Percentiles rank a stretch among this genome's conserved stretches.
Evolutionary conservation across 441 rosid species (phyloP).

Genomic region (Kokia cookei): DNA sequence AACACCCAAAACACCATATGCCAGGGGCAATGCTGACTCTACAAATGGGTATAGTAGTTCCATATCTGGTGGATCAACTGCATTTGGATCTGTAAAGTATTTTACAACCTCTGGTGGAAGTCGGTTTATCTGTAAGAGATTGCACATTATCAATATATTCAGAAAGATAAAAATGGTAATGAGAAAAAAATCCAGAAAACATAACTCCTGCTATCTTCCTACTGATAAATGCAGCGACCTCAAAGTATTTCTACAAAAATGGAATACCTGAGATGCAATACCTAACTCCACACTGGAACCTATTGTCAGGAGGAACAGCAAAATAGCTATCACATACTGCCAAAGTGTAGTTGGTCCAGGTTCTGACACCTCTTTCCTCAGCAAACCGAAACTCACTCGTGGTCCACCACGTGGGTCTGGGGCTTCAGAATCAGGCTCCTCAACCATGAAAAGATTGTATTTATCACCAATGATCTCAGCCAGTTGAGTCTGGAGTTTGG

Average conservation of each 20-base stretch:
- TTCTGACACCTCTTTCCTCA: slow-evolving; percentile 93
- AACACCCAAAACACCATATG: slow-evolving; percentile 88
- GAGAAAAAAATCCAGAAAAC: slow-evolving; percentile 6
- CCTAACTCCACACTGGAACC: slow-evolving; percentile 95
- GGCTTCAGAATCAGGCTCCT: slow-evolving; percentile 91
- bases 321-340: slow-evolving; percentile 90
- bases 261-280: slow-evolving; percentile 85
- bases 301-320: slow-evolving; percentile 77
- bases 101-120: slow-evolving; percentile 91
- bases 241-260: neutral
- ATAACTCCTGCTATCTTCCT: neutral
- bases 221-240: neutral
- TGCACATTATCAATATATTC: slow-evolving; percentile 3
- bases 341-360: slow-evolving; percentile 96
- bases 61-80: slow-evolving; percentile 84
- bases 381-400: slow-evolving; percentile 92
- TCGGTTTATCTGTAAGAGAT: slow-evolving; percentile 62
- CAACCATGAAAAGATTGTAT: slow-evolving; percentile 91
- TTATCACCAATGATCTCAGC: slow-evolving; percentile 59
- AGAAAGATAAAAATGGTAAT: neutral
- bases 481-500: slow-evolving; percentile 69
- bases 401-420: slow-evolving; percentile 96
- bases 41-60: slow-evolving; percentile 83
- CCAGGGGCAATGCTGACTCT: slow-evolving; percentile 88
- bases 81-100: slow-evolving; percentile 93